Conservation (phyloP, 2,329 filamentous ascomycete genomes). For the Colletotrichum coccodes region DNA sequence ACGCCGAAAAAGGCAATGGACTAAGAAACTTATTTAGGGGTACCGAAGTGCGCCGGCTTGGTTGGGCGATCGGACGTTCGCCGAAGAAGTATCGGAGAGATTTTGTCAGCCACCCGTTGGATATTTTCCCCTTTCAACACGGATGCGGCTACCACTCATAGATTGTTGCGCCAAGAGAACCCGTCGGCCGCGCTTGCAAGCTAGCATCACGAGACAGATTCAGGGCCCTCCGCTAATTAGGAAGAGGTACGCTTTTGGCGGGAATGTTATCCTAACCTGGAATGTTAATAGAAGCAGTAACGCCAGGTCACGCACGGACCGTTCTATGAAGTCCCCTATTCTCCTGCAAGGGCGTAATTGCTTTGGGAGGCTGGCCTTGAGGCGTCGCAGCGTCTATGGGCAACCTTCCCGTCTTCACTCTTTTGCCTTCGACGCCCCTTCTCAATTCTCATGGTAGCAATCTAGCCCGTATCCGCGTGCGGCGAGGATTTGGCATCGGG, state of each 20-base stretch:
- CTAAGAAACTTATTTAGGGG: rapidly evolving
- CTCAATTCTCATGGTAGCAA: neutral
- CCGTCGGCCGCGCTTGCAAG: neutral
- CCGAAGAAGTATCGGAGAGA: neutral
- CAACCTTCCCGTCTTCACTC: neutral
- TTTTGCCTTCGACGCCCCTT: neutral
- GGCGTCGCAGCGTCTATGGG: neutral
- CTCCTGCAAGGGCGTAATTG: neutral
- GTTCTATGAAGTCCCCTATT: neutral
- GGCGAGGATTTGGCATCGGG: neutral
- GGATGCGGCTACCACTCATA: neutral
- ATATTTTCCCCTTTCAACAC: neutral
- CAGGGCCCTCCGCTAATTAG: neutral
- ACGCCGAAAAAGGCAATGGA: no score
- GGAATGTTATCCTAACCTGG: no score
- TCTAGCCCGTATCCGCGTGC: neutral
- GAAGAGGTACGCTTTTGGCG: neutral
- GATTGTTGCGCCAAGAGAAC: neutral
- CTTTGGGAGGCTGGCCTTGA: neutral
- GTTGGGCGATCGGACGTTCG: no score
- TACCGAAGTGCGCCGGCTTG: neutral
- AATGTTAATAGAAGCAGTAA: neutral
- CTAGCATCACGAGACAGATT: neutral
- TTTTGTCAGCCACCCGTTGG: no score
- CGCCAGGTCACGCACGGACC: neutral